Evolutionary conservation across 2,329 filamentous ascomycete genomes (phyloP).

Genomic region (Epichloe glyceriae): DNA sequence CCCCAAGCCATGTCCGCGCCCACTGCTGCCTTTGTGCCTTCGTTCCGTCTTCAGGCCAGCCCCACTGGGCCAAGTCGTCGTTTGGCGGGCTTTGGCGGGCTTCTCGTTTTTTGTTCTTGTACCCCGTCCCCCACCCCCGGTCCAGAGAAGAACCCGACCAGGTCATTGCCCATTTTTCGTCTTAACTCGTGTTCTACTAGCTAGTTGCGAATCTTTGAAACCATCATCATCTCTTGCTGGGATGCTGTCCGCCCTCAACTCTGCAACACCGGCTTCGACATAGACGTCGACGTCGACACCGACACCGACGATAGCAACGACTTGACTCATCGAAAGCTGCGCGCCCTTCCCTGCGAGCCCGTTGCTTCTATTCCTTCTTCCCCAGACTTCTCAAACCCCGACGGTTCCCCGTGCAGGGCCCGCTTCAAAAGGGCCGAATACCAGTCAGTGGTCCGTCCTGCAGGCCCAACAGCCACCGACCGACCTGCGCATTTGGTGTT

Average conservation of each 20-base stretch:
- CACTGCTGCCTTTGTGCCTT: not conserved
- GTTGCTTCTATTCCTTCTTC: conserved; percentile 4
- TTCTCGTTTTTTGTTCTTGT: conserved; percentile 1
- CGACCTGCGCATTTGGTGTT: conserved; percentile 11
- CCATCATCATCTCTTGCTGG: not conserved
- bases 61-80: not conserved
- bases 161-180: not conserved
- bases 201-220: not conserved
- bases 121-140: conserved; percentile 1
- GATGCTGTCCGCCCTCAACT: not conserved
- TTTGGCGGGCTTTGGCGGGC: not conserved
- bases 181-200: not conserved
- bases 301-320: not conserved
- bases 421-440: conserved; percentile 26
- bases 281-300: not conserved
- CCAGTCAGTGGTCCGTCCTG: conserved; percentile 14
- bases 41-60: not conserved
- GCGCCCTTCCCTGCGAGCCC: not conserved
- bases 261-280: not conserved
- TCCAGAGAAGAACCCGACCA: not conserved
- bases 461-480: conserved; percentile 14
- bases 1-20: not conserved
- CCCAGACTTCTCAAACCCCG: conserved; percentile 7
- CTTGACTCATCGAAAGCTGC: not conserved
- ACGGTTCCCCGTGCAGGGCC: conserved; percentile 19